These are phyloP conservation scores for Pelargonium nanum DNA, from an alignment of 345 rosid species.

Conservation along the genomic window DNA sequence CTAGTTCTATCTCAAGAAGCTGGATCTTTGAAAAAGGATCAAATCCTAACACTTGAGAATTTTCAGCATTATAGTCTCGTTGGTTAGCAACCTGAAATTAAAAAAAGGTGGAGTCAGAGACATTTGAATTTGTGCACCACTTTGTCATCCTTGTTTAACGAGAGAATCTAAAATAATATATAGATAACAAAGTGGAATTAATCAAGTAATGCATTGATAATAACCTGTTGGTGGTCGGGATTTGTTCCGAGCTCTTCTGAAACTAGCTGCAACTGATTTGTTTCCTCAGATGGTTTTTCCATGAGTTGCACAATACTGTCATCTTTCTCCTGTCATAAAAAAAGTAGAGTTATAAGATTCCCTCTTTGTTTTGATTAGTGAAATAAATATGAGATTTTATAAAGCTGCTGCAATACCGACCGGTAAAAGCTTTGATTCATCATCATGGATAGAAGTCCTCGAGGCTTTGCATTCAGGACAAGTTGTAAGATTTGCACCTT, in stretches of 20 bases:
- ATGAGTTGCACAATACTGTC: slow-evolving; percentile 1
- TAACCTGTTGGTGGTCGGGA: slow-evolving; percentile 7
- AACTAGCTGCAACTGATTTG: neutral
- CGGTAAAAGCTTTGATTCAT: slow-evolving; percentile 15
- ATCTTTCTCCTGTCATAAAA: slow-evolving; percentile 14
- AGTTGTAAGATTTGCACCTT: slow-evolving; percentile 8
- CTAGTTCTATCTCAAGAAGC: slow-evolving; percentile 39
- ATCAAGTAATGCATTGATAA: neutral
- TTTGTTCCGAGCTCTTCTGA: neutral
- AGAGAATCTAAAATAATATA: neutral
- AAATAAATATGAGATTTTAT: slow-evolving; percentile 1
- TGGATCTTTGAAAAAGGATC: slow-evolving; percentile 32
- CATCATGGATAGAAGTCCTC: slow-evolving; percentile 7
- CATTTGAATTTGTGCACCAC: neutral
- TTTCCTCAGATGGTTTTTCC: slow-evolving; percentile 8
- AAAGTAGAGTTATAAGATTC: neutral
- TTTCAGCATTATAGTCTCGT: slow-evolving; percentile 9
- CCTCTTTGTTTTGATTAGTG: neutral
- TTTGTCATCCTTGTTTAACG: slow-evolving; percentile 3
- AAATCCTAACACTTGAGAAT: slow-evolving; percentile 10
- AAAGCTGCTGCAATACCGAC: slow-evolving; percentile 14
- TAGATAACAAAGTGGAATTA: slow-evolving; percentile 1
- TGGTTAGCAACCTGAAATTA: slow-evolving; percentile 20
- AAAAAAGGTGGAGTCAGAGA: neutral
- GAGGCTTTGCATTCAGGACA: slow-evolving; percentile 7